Evolutionary conservation across 208 protist genomes (phyloP), one percentile per base, ranked within the genome.

Genomic region (Sergeia podlipaevii): DNA sequence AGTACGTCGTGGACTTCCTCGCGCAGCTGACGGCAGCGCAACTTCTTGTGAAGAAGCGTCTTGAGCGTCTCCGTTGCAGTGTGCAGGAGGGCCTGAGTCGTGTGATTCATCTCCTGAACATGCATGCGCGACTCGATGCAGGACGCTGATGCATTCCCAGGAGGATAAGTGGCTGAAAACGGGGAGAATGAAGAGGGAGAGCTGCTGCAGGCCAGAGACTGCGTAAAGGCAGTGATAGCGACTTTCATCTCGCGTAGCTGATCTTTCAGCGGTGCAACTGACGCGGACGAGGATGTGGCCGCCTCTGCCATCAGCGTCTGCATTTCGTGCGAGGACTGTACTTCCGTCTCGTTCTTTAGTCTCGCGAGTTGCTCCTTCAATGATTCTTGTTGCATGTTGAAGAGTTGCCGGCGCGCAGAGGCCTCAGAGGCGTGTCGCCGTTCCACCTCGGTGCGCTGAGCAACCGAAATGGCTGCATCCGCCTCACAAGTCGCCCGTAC

Each of bases 361-460:
- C 60, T 51, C 11, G 62, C 58, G 21, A 85, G 52, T 49, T 87
- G 78, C 18, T 77, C 57, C 4, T 50, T 38, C 20, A 87, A 42
- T 13, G 63, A 58, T 28, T 71, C 66, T 20, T 59, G 34, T 46
- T 91, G 70, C 2, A 70, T 59, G 23, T 30, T 26, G 34, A 72
- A 65, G 4, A 85, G 70, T 34, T 77, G 71, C 11, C 74, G 65
- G 17, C 67, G 54, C 15, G 77, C 68, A 41, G 47, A 39, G 1
- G 55, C 54, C 50, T 86, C 78, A 0, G 64, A 42, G 5, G 59
- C 45, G 44, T 60, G 65, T 24, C 83, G 74, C 15, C 58, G 61
- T 51, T 69, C 60, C 46, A 79, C 36, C 23, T 87, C 78, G 15
- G 39, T 44, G 18, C 30, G 47, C 45, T 85, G 71, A 3, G 59